Evolutionary conservation across 495 filamentous ascomycete genomes (phyloP), one percentile per base, ranked within the genome.

Genomic region (Pyrenula massariospora): DNA sequence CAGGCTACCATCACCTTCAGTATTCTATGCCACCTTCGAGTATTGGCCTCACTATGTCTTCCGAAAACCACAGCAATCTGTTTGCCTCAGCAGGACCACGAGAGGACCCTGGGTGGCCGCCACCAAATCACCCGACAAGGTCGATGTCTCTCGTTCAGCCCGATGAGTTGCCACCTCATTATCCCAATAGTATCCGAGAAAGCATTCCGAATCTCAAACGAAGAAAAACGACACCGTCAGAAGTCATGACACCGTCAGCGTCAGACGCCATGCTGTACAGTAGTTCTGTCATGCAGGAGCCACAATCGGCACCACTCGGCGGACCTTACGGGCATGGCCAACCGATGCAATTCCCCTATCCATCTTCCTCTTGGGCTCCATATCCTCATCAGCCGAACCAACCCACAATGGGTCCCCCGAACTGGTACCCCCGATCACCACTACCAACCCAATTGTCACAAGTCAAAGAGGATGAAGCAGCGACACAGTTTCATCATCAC

Each of bases 131-230:
- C 10, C 50, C 50, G 5, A 52, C 22, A 8, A 8, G 50, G 22
- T 52, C 50, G 22, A 52, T 52, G 50, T 52, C 50, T 21, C 50
- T 52, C 10, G 50, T 52, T 52, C n/a, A 20, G n/a, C 19, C 50
- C 20, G 50, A 52, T 20, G 50, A 52, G 19, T 24, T 52, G 50
- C 50, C 50, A 21, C 50, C 50, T 8, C 50, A 52, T 21, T 52
- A 52, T 20, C 8, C 31, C 31, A 42, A 15, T 15, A 42, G 15
- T 42, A 8, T 42, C 31, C 5, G 31, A 42, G 31, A 42, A 42
- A 42, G 31, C 15, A 42, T 42, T 15, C 31, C 31, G 31, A 42
- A 42, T 42, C 15, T 42, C 5, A 42, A 42, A 42, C 31, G 31
- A 15, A 5, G 31, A 15, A 42, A 42, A 42, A 42, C 31, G 15